These are phyloP conservation scores for Artemisia argyi DNA, from an alignment of 129 eudicot genomes.

Conservation along the genomic window DNA sequence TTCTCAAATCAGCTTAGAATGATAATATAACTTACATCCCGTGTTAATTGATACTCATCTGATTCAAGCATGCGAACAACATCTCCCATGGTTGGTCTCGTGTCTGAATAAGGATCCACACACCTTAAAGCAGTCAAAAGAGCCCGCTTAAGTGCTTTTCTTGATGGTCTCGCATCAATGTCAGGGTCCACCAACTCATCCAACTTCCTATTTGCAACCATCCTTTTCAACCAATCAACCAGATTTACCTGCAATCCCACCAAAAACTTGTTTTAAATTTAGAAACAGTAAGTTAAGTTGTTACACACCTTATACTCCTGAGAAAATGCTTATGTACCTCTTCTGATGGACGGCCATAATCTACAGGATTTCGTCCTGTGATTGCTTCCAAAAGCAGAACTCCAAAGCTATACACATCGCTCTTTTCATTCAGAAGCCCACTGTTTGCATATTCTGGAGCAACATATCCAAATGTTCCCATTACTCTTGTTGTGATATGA, in stretches of 20 bases:
- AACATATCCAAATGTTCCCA: slow-evolving; percentile 92
- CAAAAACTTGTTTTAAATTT: background rate
- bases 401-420: slow-evolving; percentile 87
- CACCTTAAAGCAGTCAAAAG: slow-evolving; percentile 82
- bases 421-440: slow-evolving; percentile 81
- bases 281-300: background rate
- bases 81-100: slow-evolving; percentile 78
- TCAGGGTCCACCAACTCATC: slow-evolving; percentile 84
- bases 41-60: slow-evolving; percentile 65
- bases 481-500: slow-evolving; percentile 79
- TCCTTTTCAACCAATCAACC: slow-evolving; percentile 85
- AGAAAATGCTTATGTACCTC: slow-evolving; percentile 45
- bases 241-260: slow-evolving; percentile 55
- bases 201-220: slow-evolving; percentile 73
- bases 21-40: slow-evolving; percentile 47
- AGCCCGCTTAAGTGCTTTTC: slow-evolving; percentile 73
- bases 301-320: no score
- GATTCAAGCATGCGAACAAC: slow-evolving; percentile 91
- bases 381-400: slow-evolving; percentile 80
- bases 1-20: background rate
- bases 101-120: slow-evolving; percentile 75
- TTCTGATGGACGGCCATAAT: slow-evolving; percentile 72
- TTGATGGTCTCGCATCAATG: slow-evolving; percentile 64
- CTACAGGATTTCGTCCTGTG: slow-evolving; percentile 87
- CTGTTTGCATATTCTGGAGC: slow-evolving; percentile 94